Evolutionary conservation across 1,284 basidiomycete genomes (phyloP), one percentile per base, ranked within the genome.

Genomic region (Salmacisia buchloeana): DNA sequence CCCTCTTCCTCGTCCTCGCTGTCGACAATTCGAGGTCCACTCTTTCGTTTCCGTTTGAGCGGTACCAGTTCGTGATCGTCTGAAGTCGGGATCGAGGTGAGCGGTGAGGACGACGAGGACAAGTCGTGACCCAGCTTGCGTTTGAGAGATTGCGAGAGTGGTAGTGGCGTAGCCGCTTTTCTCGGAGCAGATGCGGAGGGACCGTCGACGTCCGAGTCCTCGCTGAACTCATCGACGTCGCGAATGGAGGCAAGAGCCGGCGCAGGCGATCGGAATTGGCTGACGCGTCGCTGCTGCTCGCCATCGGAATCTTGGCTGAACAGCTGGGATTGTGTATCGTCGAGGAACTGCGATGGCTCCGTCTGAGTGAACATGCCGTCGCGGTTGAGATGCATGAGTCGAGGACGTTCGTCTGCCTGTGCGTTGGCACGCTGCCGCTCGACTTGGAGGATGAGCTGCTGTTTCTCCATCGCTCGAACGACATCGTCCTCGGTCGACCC

Each of bases 321-420:
- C 3, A 43, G 41, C 41, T 43, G 41, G 7, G 41, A 43, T 18
- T 54, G 49, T 5, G 49, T 33, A 29, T 54, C 49, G 25, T 31
- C 49, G 25, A 27, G 27, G 31, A 54, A 54, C 21, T 54, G 49
- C 15, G 49, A 54, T 3, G 49, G 49, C 21, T 54, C 49, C 15
- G 49, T 54, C 29, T 54, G 49, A 18, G 49, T 54, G 49, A 54
- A 54, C 49, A 54, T 33, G 49, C 49, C 49, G 4, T 54, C 49
- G 25, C 49, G 27, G 49, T 54, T 54, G 49, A 54, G 49, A 15
- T 31, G 29, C 27, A 27, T 27, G 6, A 27, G 27, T 4, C 29
- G 25, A 3, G 49, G 49, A 1, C 6, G 7, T 18, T 15, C 18
- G 27, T 54, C 49, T 3, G 49, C 49, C 15, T 27, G n/a, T n/a